phyloP scores from a whole-genome alignment of 352 stramenopile species.

The Pythium diclinum region DNA sequence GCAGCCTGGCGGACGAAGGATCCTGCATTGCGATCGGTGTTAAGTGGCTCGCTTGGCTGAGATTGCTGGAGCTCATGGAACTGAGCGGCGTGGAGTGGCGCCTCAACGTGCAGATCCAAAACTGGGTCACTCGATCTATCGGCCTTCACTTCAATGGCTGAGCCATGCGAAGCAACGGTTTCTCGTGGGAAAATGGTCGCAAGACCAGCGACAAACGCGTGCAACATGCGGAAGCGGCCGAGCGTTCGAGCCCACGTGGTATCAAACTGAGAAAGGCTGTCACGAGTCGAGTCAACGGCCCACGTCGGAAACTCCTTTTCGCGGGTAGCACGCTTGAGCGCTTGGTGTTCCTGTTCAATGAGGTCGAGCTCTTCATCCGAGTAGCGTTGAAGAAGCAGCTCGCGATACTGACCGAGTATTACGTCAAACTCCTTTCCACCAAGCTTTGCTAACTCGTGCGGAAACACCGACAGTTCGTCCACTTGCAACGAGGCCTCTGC shows the following conservation, averaged over 20 bases:
- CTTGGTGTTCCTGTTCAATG: slow-evolving; percentile 38
- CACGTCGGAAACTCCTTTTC: slow-evolving; percentile 28
- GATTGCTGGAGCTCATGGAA: slow-evolving; percentile 19
- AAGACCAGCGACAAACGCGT: slow-evolving; percentile 56
- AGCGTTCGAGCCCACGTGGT: slow-evolving; percentile 35
- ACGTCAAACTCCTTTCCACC: slow-evolving; percentile 45
- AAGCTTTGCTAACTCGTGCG: slow-evolving; percentile 46
- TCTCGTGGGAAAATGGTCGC: slow-evolving; percentile 39
- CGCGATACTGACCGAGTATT: slow-evolving; percentile 35
- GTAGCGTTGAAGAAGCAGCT: slow-evolving; percentile 20
- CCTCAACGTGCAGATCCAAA: slow-evolving; percentile 21
- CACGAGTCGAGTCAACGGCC: background rate
- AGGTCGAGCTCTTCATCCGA: slow-evolving; percentile 36
- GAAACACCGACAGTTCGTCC: slow-evolving; percentile 30
- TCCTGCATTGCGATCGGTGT: background rate
- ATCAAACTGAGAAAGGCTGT: slow-evolving; percentile 37
- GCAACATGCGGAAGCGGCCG: slow-evolving; percentile 43
- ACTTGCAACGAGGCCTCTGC: background rate
- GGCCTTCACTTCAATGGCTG: background rate
- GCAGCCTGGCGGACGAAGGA: background rate
- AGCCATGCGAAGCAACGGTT: background rate
- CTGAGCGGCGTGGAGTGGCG: slow-evolving; percentile 26
- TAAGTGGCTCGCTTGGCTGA: background rate
- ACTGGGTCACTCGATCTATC: background rate
- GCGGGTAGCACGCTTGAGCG: slow-evolving; percentile 27